Base-by-base conservation (phyloP, 179 eudicot genomes). In the Spinacia oleracea region DNA sequence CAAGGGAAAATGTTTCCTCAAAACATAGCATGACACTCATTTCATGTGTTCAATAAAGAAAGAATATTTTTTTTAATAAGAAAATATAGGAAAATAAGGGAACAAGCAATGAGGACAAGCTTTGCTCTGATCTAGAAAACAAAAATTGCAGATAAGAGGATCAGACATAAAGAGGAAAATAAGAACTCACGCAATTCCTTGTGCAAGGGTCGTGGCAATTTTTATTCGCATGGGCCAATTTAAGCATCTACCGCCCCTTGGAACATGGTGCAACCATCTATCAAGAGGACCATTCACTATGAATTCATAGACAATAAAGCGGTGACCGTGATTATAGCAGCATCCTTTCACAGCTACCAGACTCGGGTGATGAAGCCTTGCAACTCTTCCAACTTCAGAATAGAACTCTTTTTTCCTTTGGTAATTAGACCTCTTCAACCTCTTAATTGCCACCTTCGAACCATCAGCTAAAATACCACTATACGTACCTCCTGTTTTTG, bases 341-440 rank as follows among this genome's bases (percentile, higher is more conserved):
- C 97, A 94, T 79, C 98, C 98, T 84, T 90, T 94, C 38, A 94
- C 87, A 80, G 92, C 88, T 45, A 94, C 98, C 73, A 94, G 77
- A 85, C 89, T 91, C 38, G 94, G 93, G 80, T 94, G 98, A 77
- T 88, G 97, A 76, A 94, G 94, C 85, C 91, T 90, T 21, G 97
- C 93, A 76, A 94, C 93, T 85, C 96, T 88, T 64, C 97, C 91
- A 66, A 94, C 88, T 87, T 94, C 98, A 31, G 97, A 91, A 78
- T 92, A 93, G 79, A 94, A 94, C 81, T 94, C 98, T 78, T 94
- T 94, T 81, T 93, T 94, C 87, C 98, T 88, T 83, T 94, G 96
- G 75, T 89, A 88, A 75, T 89, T 87, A 38, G 97, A 90, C 84
- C 97, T 88, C 81, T 93, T 94, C 77, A 94, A 85, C 85, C 94